phyloP scores from a whole-genome alignment of 2,329 filamentous ascomycete genomes.

The Exophiala spinifera region DNA sequence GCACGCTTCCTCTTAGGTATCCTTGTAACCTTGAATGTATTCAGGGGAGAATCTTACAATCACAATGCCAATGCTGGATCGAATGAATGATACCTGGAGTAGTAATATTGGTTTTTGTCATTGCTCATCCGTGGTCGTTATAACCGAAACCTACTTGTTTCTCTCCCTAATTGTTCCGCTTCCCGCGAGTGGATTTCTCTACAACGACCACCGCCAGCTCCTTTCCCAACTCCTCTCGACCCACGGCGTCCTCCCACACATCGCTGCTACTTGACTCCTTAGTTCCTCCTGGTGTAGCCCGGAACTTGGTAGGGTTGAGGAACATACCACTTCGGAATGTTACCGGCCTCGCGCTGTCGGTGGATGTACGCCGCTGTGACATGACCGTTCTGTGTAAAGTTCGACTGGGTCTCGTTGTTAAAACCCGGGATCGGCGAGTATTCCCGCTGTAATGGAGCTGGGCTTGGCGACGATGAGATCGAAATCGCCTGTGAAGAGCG shows the following conservation, averaged over 20 bases:
- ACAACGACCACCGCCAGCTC: no score
- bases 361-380: constrained; percentile 29
- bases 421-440: constrained; percentile 26
- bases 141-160: no score
- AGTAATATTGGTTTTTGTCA: no score
- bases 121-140: no score
- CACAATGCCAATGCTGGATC: no score
- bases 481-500: constrained; percentile 12
- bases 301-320: constrained; percentile 38
- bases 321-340: constrained; percentile 28
- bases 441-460: constrained; percentile 14
- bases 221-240: no score
- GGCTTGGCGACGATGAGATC: constrained; percentile 16
- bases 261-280: not conserved
- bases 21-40: no score
- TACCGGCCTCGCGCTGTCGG: constrained; percentile 23
- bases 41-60: no score
- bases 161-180: no score
- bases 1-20: no score
- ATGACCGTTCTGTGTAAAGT: constrained; percentile 30
- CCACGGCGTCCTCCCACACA: not conserved
- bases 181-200: no score
- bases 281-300: constrained; percentile 30
- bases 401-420: constrained; percentile 30
- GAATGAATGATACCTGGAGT: no score